Evolutionary conservation across 495 filamentous ascomycete species (phyloP).

Genomic region (Hypoxylon crocopeplum): DNA sequence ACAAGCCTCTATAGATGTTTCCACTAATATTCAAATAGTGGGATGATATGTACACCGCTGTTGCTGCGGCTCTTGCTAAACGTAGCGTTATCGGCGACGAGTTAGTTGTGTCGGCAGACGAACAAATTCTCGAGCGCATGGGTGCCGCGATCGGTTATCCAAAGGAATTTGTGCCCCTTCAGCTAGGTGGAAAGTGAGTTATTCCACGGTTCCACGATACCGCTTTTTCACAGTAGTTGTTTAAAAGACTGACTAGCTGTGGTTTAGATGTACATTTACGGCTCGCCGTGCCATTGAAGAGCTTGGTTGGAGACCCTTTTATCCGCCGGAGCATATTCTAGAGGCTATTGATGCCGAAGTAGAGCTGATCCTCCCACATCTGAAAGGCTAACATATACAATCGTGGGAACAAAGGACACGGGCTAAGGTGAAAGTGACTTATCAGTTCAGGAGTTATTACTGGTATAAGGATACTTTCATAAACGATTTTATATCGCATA

Average conservation of each 20-base stretch:
- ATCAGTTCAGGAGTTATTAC: too few relatives aligned
- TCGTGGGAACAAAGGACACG: too few relatives aligned
- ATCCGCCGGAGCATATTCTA: conserved; percentile 49
- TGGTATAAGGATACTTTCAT: too few relatives aligned
- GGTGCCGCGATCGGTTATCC: conserved; percentile 44
- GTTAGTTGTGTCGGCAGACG: conserved; percentile 41
- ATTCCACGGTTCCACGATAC: background rate
- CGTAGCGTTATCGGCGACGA: conserved; percentile 45
- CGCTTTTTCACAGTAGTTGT: background rate
- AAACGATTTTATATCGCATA: too few relatives aligned
- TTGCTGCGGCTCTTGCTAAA: conserved; percentile 49
- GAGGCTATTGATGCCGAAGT: conserved; percentile 50
- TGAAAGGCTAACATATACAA: too few relatives aligned
- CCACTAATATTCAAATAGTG: conserved; percentile 40
- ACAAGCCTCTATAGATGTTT: background rate
- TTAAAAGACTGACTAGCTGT: background rate
- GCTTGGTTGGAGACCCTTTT: conserved; percentile 52
- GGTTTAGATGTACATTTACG: conserved; percentile 47
- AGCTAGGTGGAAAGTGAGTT: conserved; percentile 52
- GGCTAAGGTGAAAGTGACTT: too few relatives aligned
- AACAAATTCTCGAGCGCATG: conserved; percentile 45
- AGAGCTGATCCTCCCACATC: conserved; percentile 42
- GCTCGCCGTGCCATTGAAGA: conserved; percentile 42
- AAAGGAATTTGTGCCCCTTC: conserved; percentile 42
- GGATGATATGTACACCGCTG: conserved; percentile 54